A percentile compares a stretch with the other conserved stretches of the same genome.
Evolutionary conservation across 768 basidiomycete genomes (phyloP).

Genomic region (Calocybe cyanea): DNA sequence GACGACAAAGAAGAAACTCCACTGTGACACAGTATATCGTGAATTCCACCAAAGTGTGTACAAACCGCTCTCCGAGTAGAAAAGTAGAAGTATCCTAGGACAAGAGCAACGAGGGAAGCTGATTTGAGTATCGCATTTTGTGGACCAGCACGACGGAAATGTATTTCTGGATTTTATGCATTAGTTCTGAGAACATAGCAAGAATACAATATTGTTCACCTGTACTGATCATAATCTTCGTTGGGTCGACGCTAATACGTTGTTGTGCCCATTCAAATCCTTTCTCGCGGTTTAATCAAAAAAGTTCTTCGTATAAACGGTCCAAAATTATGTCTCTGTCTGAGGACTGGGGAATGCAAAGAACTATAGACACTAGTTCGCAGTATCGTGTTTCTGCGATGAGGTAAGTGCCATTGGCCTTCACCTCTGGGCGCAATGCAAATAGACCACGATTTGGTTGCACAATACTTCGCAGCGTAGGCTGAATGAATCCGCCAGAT

Average conservation of each 20-base stretch:
- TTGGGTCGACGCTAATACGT: background rate
- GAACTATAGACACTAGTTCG: conserved; percentile 1
- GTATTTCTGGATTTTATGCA: background rate
- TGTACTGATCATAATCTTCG: background rate
- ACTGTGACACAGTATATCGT: background rate
- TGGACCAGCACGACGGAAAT: background rate
- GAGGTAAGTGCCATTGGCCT: conserved; percentile 9
- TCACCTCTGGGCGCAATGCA: background rate
- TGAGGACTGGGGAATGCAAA: conserved; percentile 9
- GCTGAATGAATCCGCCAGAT: conserved; percentile 6
- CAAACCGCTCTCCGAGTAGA: background rate
- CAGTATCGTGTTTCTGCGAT: conserved; percentile 6
- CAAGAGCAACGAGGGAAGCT: background rate
- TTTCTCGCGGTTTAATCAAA: background rate
- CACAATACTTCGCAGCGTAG: background rate
- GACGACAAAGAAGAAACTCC: background rate
- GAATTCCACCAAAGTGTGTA: background rate
- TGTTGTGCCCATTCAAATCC: background rate
- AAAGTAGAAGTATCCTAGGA: background rate
- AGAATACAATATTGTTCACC: background rate
- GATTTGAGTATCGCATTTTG: background rate
- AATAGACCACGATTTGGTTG: conserved; percentile 7
- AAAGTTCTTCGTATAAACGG: background rate
- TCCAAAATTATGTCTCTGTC: conserved; percentile 3
- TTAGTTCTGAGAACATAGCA: background rate